Base-by-base conservation (phyloP, 2,329 filamentous ascomycete species). In the Leptoxyphium fumago region DNA sequence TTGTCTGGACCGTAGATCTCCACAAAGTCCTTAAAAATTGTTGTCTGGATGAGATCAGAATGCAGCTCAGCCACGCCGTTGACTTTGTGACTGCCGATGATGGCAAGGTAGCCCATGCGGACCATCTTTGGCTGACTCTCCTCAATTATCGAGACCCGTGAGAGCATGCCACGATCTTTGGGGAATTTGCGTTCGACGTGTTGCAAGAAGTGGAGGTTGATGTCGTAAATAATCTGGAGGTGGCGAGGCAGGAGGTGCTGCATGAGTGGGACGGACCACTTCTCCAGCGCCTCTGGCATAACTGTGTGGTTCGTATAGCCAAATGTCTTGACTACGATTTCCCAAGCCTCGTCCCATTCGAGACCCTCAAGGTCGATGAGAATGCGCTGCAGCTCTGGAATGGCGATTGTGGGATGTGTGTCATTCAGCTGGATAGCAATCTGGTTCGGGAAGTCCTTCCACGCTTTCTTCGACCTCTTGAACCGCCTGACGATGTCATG, bases 21-120 rank as follows among this genome's bases (percentile, higher is more conserved):
- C 47, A 98, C 89, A 64, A 98, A 98, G 64, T 98, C 91, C 65
- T 91, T 95, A 78, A 98, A 96, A 54, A 98, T 94, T n/a, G 91
- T 98, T 0, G 88, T 93, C 71, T 91, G 91, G 71, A 98, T 94
- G 46, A 98, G 73, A 61, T 98, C 91, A 1, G 91, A 98, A 68
- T 98, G 91, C 51, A 98, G 70, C 67, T 98, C 91, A 29, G 91
- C 91, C 30, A 98, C 91, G 62, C 91, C 91, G 55, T 98, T 98
- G 70, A 98, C 88, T 71, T 96, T 98, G 77, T 96, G 91, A 30
- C 91, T 96, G 40, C 91, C 91, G 55, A 98, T 87, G 60, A 96
- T 83, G 50, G 91, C 91, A 42, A 98, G 70, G 64, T 77, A 91
- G 2, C 91, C 91, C 91, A 98, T 98, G 61, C 89, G 83, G 48